Evolutionary conservation across 2,329 filamentous ascomycete species (phyloP), one percentile per base, ranked within the genome.

Genomic region (Stemphylium vesicarium): DNA sequence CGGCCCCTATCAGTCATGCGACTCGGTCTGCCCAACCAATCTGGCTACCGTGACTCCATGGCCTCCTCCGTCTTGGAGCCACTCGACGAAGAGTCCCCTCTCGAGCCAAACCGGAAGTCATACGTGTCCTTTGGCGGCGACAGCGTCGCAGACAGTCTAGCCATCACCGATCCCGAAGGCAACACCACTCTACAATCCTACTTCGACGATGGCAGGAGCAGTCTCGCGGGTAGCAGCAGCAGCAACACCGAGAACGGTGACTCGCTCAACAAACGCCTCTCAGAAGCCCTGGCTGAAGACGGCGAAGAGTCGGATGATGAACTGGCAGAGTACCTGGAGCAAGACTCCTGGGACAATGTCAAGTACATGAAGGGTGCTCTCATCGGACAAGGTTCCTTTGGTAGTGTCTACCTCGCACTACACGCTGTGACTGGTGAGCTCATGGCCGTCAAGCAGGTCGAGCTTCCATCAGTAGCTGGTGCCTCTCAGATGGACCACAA

Each of bases 301-400:
- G 93, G 92, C 31, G 94, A 97, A 72, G 95, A 96, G 68, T 87
- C 87, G 6, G 94, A 98, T 67, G 91, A 93, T 70, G 93, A 95
- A 66, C 82, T 98, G 18, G 87, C 89, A 65, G 93, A 93, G 70
- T 97, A 97, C 81, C 82, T 98, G 36, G 88, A 92, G 31, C 91
- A 92, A 61, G 92, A 97, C 72, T 96, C 92, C 8, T 98, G 95
- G 87, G 93, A 96, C 62, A 93, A 96, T 60, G 90, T 94, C 79
- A 96, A 96, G 76, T 99, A 96, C 91, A 98, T 99, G 92, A 97
- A 98, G 81, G 95, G 95, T 71, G 93, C 94, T 29, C 82, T 98
- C 60, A 99, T 99, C 64, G 95, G 95, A 29, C 92, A 97, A 77
- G 95, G 95, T 60, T 97, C 93, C 4, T 99, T 99, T 70, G 95